phyloP scores from a whole-genome alignment of 495 filamentous ascomycete genomes.

The Letharia lupina region DNA sequence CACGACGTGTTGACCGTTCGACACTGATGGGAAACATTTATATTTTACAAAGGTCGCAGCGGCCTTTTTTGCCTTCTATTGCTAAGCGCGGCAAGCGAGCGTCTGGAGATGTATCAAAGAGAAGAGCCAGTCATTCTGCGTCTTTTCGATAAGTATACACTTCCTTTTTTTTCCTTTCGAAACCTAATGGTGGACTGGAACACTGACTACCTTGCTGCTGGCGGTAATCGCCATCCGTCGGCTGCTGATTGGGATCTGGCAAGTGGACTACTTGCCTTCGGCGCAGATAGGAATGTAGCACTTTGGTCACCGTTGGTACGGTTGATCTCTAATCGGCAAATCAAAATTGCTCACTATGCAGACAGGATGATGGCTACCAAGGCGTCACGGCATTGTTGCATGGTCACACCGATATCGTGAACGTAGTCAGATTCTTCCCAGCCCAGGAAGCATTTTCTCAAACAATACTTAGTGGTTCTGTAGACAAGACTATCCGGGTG shows the following conservation, averaged over 20 bases:
- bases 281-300: constrained; percentile 79
- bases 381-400: constrained; percentile 65
- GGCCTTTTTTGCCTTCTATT: no score
- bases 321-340: not conserved
- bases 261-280: constrained; percentile 72
- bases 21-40: not conserved
- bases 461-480: constrained; percentile 69
- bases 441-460: constrained; percentile 37
- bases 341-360: constrained; percentile 13
- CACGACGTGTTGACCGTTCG: not conserved
- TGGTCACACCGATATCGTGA: constrained; percentile 76
- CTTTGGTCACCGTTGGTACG: constrained; percentile 76
- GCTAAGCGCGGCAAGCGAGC: constrained; percentile 2
- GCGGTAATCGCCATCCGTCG: constrained; percentile 81
- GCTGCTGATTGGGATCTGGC: constrained; percentile 81
- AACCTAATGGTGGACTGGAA: constrained; percentile 37
- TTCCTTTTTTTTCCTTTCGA: not conserved
- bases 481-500: constrained; percentile 68
- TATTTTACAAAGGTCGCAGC: not conserved
- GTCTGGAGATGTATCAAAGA: not conserved
- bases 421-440: constrained; percentile 71
- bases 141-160: not conserved
- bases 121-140: not conserved
- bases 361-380: constrained; percentile 39
- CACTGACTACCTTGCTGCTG: constrained; percentile 66